Percentiles rank a stretch among this genome's conserved stretches.
Evolutionary conservation across 768 basidiomycete genomes (phyloP).

Genomic region (Infundibulicybe gibba): DNA sequence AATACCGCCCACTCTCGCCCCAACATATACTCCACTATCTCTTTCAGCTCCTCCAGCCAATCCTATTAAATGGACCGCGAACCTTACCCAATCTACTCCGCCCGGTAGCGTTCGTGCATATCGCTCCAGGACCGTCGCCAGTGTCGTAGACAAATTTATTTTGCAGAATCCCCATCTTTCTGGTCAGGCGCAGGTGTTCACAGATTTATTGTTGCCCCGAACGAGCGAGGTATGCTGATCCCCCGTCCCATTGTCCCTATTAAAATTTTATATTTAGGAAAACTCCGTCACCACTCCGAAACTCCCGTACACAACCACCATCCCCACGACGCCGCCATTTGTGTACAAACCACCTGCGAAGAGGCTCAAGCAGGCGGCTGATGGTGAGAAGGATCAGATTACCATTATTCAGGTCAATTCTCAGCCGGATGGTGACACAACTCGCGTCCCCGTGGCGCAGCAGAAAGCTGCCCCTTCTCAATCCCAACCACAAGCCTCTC

Average conservation of each 20-base stretch:
- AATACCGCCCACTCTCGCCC: no score
- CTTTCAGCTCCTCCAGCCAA: no score
- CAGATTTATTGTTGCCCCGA: constrained; percentile 6
- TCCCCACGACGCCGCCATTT: constrained; percentile 10
- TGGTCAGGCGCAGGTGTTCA: constrained; percentile 10
- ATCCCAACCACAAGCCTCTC: no score
- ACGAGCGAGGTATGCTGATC: constrained; percentile 1
- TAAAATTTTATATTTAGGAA: neutral
- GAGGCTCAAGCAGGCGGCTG: neutral
- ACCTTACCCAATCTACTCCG: no score
- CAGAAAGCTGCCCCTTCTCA: no score
- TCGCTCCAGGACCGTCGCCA: constrained; percentile 5
- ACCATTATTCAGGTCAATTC: neutral
- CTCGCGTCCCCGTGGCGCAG: neutral
- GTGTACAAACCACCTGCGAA: constrained; percentile 12
- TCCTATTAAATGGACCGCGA: no score
- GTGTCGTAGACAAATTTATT: constrained; percentile 9
- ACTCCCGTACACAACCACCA: no score
- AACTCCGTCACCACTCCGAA: no score
- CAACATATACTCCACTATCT: no score
- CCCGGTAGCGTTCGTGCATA: constrained; percentile 1
- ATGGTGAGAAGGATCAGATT: neutral
- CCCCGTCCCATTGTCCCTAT: neutral
- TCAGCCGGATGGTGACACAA: neutral
- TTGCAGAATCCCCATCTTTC: constrained; percentile 11